Evolutionary conservation across 352 stramenopile species (phyloP), one percentile per base, ranked within the genome.

Genomic region (Thalassiosira sp.): DNA sequence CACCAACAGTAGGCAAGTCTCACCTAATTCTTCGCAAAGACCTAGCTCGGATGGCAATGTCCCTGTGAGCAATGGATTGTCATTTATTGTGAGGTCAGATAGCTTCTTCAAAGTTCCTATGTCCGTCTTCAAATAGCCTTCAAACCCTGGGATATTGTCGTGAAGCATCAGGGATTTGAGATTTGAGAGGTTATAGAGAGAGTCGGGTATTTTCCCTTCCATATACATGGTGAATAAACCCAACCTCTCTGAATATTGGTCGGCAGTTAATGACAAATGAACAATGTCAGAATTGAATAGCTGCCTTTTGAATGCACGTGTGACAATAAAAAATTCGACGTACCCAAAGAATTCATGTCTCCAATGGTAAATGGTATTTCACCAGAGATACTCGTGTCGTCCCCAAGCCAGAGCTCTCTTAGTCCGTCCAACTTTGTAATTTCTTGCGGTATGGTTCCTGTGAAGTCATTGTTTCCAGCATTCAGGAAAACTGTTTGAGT

Each of bases 91-190:
- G 1, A 88, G 58, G 24, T 67, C 61, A 18, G 35, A 61, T 20
- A 90, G 28, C 3, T 66, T 54, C 43, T 52, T 78, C n/a, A 90
- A 46, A 56, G 77, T 82, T 3, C 73, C 85, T 27, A 91, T 59
- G 13, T 84, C 56, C 2, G 72, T 43, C 7, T 57, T 65, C 2
- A 66, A 13, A 2, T 11, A 15, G 13, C 68, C 68, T 2, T 48
- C 16, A 49, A 72, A 78, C 5, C 33, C 33, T 11, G 33, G 33
- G 33, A 6, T 18, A 15, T 60, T 51, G 5, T 62, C 43, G 27
- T 54, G 28, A 0, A 72, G 18, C 1, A 24, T 28, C 15, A 70
- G 43, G 6, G 8, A 3, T 25, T 46, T 16, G 7, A 79, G 25
- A 16, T 72, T 59, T 33, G 28, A 40, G 15, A 79, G 31, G 10